Conservation (phyloP, 139 green algal genomes). For the Chlamydomonas eustigma region DNA sequence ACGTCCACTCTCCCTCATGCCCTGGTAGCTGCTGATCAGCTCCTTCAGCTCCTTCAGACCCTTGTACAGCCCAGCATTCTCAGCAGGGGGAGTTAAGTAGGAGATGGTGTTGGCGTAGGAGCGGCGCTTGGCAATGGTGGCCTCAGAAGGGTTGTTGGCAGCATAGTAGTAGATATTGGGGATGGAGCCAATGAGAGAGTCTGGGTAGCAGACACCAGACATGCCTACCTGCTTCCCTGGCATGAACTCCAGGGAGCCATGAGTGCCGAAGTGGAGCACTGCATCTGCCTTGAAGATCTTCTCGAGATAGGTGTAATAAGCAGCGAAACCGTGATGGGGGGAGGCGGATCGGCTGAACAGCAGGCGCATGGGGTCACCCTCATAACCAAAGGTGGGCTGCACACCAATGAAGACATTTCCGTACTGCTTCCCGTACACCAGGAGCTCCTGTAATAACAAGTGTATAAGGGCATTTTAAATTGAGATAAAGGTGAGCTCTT, state of each 20-base stretch:
- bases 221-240: slow-evolving; percentile 98
- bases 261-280: slow-evolving; percentile 98
- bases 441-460: slow-evolving; percentile 70
- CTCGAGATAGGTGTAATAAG: slow-evolving; percentile 99
- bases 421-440: slow-evolving; percentile 95
- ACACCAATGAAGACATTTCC: slow-evolving; percentile 99
- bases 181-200: slow-evolving; percentile 93
- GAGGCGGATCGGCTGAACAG: slow-evolving; percentile 91
- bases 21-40: slow-evolving; percentile 93
- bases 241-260: slow-evolving; percentile 99
- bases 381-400: slow-evolving; percentile 99
- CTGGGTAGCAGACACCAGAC: slow-evolving; percentile 94
- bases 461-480: too few relatives aligned
- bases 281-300: slow-evolving; percentile 94
- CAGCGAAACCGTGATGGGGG: slow-evolving; percentile 97
- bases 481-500: too few relatives aligned
- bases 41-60: slow-evolving; percentile 93
- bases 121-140: slow-evolving; percentile 98
- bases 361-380: slow-evolving; percentile 98
- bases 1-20: slow-evolving; percentile 23
- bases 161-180: slow-evolving; percentile 99
- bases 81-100: slow-evolving; percentile 97
- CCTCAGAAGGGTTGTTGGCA: slow-evolving; percentile 98
- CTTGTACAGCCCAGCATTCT: slow-evolving; percentile 99
- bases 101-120: slow-evolving; percentile 99